Evolutionary conservation across 2,329 filamentous ascomycete species (phyloP), one percentile per base, ranked within the genome.

Genomic region (Aspergillus sp.): DNA sequence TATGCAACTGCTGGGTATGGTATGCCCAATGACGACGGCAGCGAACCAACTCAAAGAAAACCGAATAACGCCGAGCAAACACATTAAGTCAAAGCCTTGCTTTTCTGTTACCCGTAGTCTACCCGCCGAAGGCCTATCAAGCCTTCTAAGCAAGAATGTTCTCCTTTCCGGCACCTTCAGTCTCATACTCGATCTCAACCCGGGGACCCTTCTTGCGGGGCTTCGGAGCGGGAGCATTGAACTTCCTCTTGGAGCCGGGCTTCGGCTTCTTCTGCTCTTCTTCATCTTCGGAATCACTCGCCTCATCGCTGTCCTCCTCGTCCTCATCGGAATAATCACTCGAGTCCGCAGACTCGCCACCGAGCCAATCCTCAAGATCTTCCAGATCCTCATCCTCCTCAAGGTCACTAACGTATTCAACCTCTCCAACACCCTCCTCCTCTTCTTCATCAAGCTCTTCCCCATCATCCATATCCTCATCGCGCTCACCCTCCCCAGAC

Each of bases 341-440:
- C 43, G 81, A 82, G 54, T 83, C 83, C 1, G 78, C 82, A 62
- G 84, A 86, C 61, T 85, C 90, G 64, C 88, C 92, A 69, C 89
- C 93, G 54, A 97, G 83, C 94, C 94, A 98, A 73, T 98, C 94
- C 77, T 98, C 91, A 57, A 98, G 97, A 75, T 98, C 94, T 77
- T 97, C 92, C 54, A 98, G 86, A 72, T 93, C 91, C 57, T 85
- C 85, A 63, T 85, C 92, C 51, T 93, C 93, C 58, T 93, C 93
- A 60, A 96, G 80, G 76, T 97, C 95, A 72, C 91, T 94, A 61
- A 98, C 92, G 72, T 97, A 98, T 81, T 98, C 93, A 51, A 98
- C 90, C 63, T 90, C 86, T 50, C 88, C 91, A 61, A 89, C 89
- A 57, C 87, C 89, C 68, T 91, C 89, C 64, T 88, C 85, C 70